Evolutionary conservation across 2,329 filamentous ascomycete species (phyloP).

Genomic region (Colletotrichum caudatum): DNA sequence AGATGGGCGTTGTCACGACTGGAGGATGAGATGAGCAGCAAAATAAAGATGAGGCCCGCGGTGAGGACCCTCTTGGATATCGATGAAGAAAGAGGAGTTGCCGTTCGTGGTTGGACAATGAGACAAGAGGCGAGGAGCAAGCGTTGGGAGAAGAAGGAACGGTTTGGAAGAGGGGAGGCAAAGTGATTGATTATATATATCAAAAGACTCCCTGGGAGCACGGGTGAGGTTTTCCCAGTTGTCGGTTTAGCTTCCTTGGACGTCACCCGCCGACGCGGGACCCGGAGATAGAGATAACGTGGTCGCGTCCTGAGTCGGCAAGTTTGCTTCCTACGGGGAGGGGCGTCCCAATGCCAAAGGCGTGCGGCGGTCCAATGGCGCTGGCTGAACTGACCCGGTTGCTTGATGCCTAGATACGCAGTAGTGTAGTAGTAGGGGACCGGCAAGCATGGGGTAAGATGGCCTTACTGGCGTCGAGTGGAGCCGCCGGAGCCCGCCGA

Average conservation of each 20-base stretch:
- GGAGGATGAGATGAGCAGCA: constrained; percentile 2
- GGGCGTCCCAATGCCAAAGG: not conserved
- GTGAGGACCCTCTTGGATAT: not conserved
- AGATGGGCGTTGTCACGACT: constrained; percentile 13
- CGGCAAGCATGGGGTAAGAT: constrained; percentile 39
- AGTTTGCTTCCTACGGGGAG: not conserved
- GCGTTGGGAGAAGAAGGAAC: not conserved
- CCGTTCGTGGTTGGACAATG: constrained; percentile 10
- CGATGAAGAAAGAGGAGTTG: not conserved
- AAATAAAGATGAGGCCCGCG: constrained; percentile 1
- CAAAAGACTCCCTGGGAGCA: not conserved
- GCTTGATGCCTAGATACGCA: constrained; percentile 11
- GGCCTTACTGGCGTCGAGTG: constrained; percentile 39
- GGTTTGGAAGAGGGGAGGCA: constrained; percentile 12
- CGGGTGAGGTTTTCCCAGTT: constrained; percentile 22
- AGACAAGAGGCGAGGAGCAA: constrained; percentile 24
- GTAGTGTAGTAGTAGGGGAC: constrained; percentile 27
- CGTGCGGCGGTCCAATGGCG: constrained; percentile 23
- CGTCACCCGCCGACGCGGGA: constrained; percentile 27
- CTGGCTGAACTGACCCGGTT: constrained; percentile 38
- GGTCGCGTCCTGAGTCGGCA: constrained; percentile 35
- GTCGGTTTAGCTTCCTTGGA: constrained; percentile 26
- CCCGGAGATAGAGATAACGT: constrained; percentile 40
- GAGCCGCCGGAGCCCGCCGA: constrained; percentile 50
- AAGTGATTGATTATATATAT: constrained; percentile 37